Percentiles rank a stretch among this genome's conserved stretches.
Evolutionary conservation across 2,329 filamentous ascomycete species (phyloP).

Genomic region (Pseudogymnoascus sp.): DNA sequence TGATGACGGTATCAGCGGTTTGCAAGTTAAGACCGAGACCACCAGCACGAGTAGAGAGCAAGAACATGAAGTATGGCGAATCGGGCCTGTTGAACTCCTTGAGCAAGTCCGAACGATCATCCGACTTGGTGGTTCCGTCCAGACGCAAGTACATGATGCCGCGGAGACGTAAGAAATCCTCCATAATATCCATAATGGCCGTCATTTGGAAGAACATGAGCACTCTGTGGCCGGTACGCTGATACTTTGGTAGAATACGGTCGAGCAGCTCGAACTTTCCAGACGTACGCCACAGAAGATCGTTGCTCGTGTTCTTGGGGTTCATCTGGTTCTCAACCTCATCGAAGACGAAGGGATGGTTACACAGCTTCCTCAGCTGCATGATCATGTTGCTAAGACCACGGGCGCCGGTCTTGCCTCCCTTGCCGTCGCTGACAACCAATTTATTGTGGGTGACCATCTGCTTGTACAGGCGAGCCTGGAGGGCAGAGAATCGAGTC

Average conservation of each 20-base stretch:
- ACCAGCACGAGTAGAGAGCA: slow-evolving; percentile 97
- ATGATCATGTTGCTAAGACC: slow-evolving; percentile 99
- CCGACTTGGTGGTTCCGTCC: slow-evolving; percentile 94
- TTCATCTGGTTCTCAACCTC: slow-evolving; percentile 99
- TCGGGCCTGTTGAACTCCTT: slow-evolving; percentile 80
- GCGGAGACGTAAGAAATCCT: slow-evolving; percentile 84
- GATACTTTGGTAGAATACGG: slow-evolving; percentile 86
- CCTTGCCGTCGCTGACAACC: slow-evolving; percentile 88
- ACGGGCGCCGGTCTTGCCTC: slow-evolving; percentile 86
- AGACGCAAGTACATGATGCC: slow-evolving; percentile 81
- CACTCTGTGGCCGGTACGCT: slow-evolving; percentile 82
- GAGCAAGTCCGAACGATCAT: slow-evolving; percentile 87
- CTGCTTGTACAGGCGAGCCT: slow-evolving; percentile 92
- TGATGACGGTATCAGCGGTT: slow-evolving; percentile 97
- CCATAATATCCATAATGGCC: slow-evolving; percentile 99
- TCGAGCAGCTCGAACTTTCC: slow-evolving; percentile 97
- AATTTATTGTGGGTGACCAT: slow-evolving; percentile 94
- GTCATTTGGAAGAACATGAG: slow-evolving; percentile 99
- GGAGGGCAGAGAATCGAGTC: slow-evolving; percentile 92
- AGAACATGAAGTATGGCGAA: slow-evolving; percentile 94
- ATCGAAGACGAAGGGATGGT: slow-evolving; percentile 97
- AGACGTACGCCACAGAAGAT: slow-evolving; percentile 86
- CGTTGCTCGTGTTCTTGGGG: slow-evolving; percentile 77
- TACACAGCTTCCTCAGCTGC: slow-evolving; percentile 97
- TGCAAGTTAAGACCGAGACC: slow-evolving; percentile 95